phyloP scores from a whole-genome alignment of 192 early-diverging fungal genomes.

The Umbelopsis sp. region DNA sequence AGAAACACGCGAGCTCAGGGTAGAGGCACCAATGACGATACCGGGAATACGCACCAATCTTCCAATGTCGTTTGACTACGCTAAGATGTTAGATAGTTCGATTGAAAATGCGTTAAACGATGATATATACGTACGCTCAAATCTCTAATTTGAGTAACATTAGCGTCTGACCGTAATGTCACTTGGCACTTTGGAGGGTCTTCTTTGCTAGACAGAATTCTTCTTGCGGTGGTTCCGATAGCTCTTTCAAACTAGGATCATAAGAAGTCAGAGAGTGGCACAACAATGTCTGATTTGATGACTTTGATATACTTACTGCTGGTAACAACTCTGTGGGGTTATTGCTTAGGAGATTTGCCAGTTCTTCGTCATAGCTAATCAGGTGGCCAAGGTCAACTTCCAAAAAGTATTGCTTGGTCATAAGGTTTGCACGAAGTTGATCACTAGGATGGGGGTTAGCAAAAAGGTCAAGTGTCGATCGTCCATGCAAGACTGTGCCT shows the following conservation, averaged over 20 bases:
- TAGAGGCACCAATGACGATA: slow-evolving; percentile 92
- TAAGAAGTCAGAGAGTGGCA: background rate
- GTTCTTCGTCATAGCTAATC: slow-evolving; percentile 79
- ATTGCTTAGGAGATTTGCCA: slow-evolving; percentile 80
- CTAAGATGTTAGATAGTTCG: background rate
- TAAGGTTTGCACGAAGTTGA: slow-evolving; percentile 85
- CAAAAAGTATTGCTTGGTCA: slow-evolving; percentile 74
- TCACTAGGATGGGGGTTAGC: slow-evolving; percentile 52
- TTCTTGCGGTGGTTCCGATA: slow-evolving; percentile 74
- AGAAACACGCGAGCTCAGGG: slow-evolving; percentile 87
- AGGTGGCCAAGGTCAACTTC: slow-evolving; percentile 90
- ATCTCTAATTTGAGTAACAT: slow-evolving; percentile 86
- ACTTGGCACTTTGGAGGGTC: slow-evolving; percentile 89
- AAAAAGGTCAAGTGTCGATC: background rate
- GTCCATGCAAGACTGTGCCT: background rate
- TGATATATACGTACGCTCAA: slow-evolving; percentile 68
- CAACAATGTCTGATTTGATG: background rate
- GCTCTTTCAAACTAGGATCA: slow-evolving; percentile 83
- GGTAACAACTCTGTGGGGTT: slow-evolving; percentile 82
- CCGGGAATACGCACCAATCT: slow-evolving; percentile 95
- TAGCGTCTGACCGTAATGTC: slow-evolving; percentile 81
- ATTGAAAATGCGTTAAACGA: background rate
- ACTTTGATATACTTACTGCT: slow-evolving; percentile 52
- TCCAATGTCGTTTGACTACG: slow-evolving; percentile 78
- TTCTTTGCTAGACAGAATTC: slow-evolving; percentile 62